Percentiles rank a stretch among this genome's conserved stretches.
Evolutionary conservation across 2,329 filamentous ascomycete species (phyloP).

Genomic region (Pezicula rhizophila): DNA sequence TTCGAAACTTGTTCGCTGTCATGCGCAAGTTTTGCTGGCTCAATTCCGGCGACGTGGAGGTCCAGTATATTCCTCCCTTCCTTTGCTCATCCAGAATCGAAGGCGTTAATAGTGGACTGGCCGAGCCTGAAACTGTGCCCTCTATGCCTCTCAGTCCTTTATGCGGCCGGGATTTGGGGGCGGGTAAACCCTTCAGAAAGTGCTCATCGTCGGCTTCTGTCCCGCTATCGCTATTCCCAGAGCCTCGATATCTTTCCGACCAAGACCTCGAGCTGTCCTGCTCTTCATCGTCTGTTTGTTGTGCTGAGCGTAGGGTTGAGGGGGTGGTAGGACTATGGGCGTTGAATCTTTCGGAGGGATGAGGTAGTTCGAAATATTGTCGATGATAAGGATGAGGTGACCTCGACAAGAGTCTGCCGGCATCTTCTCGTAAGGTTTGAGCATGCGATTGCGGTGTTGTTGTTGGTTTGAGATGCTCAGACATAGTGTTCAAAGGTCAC

Average conservation of each 20-base stretch:
- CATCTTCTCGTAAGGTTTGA: slow-evolving; percentile 18
- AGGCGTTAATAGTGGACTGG: slow-evolving; percentile 50
- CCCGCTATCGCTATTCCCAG: slow-evolving; percentile 76
- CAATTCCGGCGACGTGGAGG: background rate
- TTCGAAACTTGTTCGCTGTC: slow-evolving; percentile 31
- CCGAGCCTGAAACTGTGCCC: slow-evolving; percentile 46
- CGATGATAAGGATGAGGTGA: slow-evolving; percentile 65
- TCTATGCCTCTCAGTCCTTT: slow-evolving; percentile 69
- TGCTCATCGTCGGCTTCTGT: slow-evolving; percentile 95
- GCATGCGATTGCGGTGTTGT: slow-evolving; percentile 12
- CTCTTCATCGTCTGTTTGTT: slow-evolving; percentile 27
- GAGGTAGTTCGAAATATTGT: slow-evolving; percentile 48
- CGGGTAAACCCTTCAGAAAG: slow-evolving; percentile 77
- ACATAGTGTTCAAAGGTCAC: slow-evolving; percentile 17
- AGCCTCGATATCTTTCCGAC: slow-evolving; percentile 18
- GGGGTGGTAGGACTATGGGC: slow-evolving; percentile 15
- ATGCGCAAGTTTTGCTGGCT: slow-evolving; percentile 15
- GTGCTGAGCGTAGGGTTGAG: slow-evolving; percentile 20
- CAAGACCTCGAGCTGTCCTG: slow-evolving; percentile 12
- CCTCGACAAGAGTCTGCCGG: slow-evolving; percentile 31
- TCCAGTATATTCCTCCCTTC: slow-evolving; percentile 5
- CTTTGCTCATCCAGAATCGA: slow-evolving; percentile 35
- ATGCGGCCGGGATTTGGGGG: slow-evolving; percentile 63
- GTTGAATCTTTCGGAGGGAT: slow-evolving; percentile 37
- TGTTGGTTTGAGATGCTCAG: slow-evolving; percentile 17